phyloP scores from a whole-genome alignment of 331 rosid species.

The Arachis monticola region DNA sequence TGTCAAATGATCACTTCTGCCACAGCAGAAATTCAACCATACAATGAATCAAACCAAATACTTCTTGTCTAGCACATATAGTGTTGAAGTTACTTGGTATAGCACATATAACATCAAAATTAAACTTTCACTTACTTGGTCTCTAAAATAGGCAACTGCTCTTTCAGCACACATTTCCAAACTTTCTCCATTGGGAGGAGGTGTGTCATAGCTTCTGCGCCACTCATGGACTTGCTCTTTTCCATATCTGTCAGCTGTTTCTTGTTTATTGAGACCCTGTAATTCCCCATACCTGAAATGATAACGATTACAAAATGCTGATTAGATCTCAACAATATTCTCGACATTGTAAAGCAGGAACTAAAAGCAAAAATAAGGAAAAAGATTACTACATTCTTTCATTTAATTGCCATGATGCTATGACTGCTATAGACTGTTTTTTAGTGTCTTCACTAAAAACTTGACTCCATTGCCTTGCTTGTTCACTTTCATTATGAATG shows the following conservation, averaged over 20 bases:
- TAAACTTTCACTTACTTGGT: constrained; percentile 58
- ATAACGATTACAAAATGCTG: constrained; percentile 21
- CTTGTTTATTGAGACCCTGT: constrained; percentile 98
- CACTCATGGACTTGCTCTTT: constrained; percentile 96
- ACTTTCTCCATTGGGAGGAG: constrained; percentile 99
- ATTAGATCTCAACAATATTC: constrained; percentile 9
- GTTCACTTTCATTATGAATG: constrained; percentile 87
- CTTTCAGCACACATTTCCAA: constrained; percentile 99
- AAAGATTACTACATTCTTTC: constrained; percentile 88
- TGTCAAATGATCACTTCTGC: constrained; percentile 26
- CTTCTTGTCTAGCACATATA: background rate
- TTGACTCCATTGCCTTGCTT: constrained; percentile 87
- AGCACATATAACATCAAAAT: constrained; percentile 14
- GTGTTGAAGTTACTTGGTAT: too few species aligned
- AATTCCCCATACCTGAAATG: constrained; percentile 91
- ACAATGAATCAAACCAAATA: constrained; percentile 21
- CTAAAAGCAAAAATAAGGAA: constrained; percentile 19
- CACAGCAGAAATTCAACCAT: constrained; percentile 22
- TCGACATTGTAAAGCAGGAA: constrained; percentile 21
- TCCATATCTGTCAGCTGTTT: constrained; percentile 96
- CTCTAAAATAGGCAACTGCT: constrained; percentile 97
- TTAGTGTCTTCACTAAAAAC: constrained; percentile 89
- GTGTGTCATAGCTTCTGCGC: constrained; percentile 95
- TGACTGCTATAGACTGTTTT: constrained; percentile 91
- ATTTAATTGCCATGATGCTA: constrained; percentile 87